Evolutionary conservation across 2,329 filamentous ascomycete genomes (phyloP).

Genomic region (Colletotrichum incanum): DNA sequence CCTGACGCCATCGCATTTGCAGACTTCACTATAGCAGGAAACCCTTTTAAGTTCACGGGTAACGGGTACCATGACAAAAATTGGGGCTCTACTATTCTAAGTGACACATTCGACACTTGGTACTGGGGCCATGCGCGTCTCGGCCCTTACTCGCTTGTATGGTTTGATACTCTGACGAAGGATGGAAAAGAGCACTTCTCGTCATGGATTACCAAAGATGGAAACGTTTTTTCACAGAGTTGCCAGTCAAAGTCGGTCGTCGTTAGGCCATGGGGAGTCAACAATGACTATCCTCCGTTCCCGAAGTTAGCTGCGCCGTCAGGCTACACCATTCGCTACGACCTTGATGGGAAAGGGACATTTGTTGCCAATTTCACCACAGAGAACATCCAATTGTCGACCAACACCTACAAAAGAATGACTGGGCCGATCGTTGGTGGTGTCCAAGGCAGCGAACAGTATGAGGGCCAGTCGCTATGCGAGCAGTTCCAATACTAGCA

Average conservation of each 20-base stretch:
- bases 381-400: no score
- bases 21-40: background rate
- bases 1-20: background rate
- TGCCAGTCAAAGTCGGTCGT: background rate
- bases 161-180: background rate
- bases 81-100: background rate
- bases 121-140: background rate
- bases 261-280: background rate
- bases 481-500: background rate
- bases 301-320: background rate
- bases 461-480: background rate
- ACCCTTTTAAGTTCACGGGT: background rate
- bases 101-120: background rate
- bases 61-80: background rate
- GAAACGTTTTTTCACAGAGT: background rate
- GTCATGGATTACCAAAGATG: background rate
- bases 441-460: background rate
- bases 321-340: background rate
- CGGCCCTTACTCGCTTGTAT: background rate
- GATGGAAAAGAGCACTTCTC: background rate
- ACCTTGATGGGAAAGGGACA: background rate
- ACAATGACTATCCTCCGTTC: background rate
- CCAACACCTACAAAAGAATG: background rate
- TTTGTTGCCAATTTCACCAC: background rate
- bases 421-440: background rate